Conservation (phyloP, 257 asterid genomes). For the Knoxia roxburghii region DNA sequence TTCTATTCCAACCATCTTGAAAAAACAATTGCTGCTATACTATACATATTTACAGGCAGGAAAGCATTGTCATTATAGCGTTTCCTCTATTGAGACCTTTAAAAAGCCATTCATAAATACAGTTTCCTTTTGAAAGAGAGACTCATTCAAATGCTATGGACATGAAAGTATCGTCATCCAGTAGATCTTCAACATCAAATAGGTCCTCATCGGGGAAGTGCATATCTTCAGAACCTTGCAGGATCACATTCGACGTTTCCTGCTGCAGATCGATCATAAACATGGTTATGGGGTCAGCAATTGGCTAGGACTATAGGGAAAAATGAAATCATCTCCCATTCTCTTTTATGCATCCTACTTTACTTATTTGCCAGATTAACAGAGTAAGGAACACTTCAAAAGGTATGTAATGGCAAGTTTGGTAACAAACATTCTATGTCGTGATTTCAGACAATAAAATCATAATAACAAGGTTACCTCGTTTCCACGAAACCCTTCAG, state of each 20-base stretch:
- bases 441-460: background rate
- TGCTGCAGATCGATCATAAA: constrained; percentile 19
- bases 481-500: constrained; percentile 72
- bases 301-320: background rate
- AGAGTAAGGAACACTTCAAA: background rate
- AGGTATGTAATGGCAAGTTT: background rate
- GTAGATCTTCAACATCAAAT: constrained; percentile 50
- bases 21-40: background rate
- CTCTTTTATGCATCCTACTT: background rate
- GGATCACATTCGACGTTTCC: constrained; percentile 41
- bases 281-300: background rate
- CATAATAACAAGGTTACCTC: constrained; percentile 41
- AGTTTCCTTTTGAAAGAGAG: background rate
- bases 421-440: background rate
- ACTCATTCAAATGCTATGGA: constrained; percentile 59
- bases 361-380: no score
- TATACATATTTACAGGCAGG: constrained; percentile 16
- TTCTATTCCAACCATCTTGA: no score
- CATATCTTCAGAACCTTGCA: constrained; percentile 35
- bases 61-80: background rate
- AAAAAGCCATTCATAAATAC: background rate
- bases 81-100: constrained; percentile 1
- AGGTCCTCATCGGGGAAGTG: constrained; percentile 56
- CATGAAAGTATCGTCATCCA: constrained; percentile 85
- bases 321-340: background rate